Percentiles rank a stretch among this genome's conserved stretches.
phyloP scores from a whole-genome alignment of 768 basidiomycete genomes.

The Auricularia auricula-judae region DNA sequence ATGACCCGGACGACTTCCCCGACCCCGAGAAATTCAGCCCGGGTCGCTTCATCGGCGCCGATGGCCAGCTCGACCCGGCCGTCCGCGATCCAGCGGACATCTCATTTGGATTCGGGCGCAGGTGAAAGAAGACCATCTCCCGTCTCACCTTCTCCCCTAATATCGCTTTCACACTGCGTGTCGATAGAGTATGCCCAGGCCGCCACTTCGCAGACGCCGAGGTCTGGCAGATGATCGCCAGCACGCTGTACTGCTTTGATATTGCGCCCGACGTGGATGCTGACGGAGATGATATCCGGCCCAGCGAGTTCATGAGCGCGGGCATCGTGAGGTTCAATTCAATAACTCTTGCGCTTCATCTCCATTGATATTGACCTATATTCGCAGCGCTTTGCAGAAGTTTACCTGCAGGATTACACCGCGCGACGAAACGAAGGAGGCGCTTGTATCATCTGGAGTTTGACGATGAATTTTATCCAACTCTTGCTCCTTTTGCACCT shows the following conservation, averaged over 20 bases:
- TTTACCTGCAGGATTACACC: no score
- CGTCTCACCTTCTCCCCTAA: not conserved
- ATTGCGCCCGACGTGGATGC: constrained; percentile 4
- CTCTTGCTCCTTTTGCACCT: no score
- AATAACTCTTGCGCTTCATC: no score
- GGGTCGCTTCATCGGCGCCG: constrained; percentile 32
- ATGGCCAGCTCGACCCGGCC: not conserved
- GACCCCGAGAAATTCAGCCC: constrained; percentile 42
- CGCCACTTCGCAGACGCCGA: constrained; percentile 6
- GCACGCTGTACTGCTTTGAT: constrained; percentile 11
- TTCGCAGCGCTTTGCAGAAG: no score
- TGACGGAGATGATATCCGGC: not conserved
- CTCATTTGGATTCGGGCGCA: not conserved
- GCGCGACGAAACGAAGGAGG: no score
- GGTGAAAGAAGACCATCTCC: not conserved
- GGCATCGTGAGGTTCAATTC: not conserved
- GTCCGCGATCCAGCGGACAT: not conserved
- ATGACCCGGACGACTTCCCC: constrained; percentile 35
- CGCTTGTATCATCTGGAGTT: no score
- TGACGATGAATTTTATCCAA: no score
- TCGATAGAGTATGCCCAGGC: constrained; percentile 11
- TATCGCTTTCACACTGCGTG: no score
- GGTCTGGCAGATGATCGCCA: constrained; percentile 9
- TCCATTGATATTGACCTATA: no score
- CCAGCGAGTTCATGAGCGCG: not conserved